These are phyloP conservation scores for Cyanidioschyzon merolae DNA, from an alignment of 23 red algal genomes.

Conservation along the genomic window DNA sequence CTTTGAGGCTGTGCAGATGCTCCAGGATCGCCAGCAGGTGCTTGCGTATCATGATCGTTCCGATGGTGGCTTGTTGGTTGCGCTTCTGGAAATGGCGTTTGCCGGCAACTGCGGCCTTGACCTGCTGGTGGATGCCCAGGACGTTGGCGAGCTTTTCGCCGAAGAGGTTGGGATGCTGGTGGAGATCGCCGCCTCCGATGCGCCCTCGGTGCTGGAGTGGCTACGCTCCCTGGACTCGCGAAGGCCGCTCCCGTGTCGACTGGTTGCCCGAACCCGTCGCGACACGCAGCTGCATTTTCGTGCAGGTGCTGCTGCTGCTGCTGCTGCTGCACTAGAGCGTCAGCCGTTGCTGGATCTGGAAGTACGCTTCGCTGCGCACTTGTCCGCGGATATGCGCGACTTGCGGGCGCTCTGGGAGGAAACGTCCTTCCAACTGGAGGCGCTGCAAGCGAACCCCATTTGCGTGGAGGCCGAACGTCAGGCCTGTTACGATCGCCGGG, in stretches of 20 bases:
- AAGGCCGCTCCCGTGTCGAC: constrained; percentile 24
- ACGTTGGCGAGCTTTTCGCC: constrained; percentile 36
- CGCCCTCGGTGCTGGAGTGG: constrained; percentile 10
- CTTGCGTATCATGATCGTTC: constrained; percentile 91
- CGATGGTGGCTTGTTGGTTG: constrained; percentile 66
- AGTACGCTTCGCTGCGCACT: neutral
- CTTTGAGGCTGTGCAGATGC: constrained; percentile 53
- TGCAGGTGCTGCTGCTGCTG: constrained; percentile 8
- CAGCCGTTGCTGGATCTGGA: neutral
- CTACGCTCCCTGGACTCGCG: neutral
- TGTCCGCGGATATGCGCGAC: constrained; percentile 35
- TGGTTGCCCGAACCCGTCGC: constrained; percentile 28
- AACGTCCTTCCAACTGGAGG: constrained; percentile 84
- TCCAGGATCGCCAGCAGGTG: constrained; percentile 29
- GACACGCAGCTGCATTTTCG: constrained; percentile 17
- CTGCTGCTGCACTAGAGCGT: neutral
- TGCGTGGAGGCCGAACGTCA: constrained; percentile 44
- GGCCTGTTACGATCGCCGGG: constrained; percentile 14
- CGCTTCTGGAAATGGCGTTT: constrained; percentile 90
- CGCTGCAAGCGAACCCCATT: constrained; percentile 47
- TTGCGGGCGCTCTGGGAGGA: constrained; percentile 68
- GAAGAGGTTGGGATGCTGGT: constrained; percentile 78
- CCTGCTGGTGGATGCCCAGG: constrained; percentile 20
- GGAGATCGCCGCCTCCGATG: constrained; percentile 23
- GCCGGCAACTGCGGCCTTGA: constrained; percentile 93